Evolutionary conservation across 2,329 filamentous ascomycete species (phyloP).

Genomic region (Mariannaea elegans): DNA sequence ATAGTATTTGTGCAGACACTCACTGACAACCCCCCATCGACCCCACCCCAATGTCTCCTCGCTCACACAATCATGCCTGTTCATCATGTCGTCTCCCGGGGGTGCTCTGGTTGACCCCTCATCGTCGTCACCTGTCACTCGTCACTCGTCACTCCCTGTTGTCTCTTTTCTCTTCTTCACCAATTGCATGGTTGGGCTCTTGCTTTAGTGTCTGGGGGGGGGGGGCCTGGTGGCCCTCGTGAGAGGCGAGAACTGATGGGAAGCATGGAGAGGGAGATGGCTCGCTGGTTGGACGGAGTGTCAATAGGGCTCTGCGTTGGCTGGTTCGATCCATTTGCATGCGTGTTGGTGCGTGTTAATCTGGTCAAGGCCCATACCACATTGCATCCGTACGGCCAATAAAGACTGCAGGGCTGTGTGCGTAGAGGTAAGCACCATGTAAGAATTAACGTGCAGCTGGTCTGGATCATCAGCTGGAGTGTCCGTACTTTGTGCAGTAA

Average conservation of each 20-base stretch:
- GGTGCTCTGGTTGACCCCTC: neutral
- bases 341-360: neutral
- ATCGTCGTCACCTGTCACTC: constrained; percentile 31
- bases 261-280: neutral
- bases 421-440: neutral
- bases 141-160: constrained; percentile 28
- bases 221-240: neutral
- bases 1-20: too few relatives aligned
- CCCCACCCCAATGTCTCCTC: neutral
- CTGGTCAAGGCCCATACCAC: neutral
- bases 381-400: neutral
- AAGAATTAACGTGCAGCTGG: neutral
- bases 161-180: constrained; percentile 20
- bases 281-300: neutral
- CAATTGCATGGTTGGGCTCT: neutral
- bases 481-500: too few relatives aligned
- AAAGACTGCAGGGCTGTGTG: neutral
- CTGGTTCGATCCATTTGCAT: neutral
- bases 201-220: neutral
- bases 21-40: neutral
- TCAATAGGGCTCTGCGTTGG: neutral
- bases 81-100: neutral
- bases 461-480: neutral
- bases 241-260: neutral
- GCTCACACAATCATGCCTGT: neutral